phyloP scores from a whole-genome alignment of 1,139 yeast species.

The Suhomyces bolitotheri region DNA sequence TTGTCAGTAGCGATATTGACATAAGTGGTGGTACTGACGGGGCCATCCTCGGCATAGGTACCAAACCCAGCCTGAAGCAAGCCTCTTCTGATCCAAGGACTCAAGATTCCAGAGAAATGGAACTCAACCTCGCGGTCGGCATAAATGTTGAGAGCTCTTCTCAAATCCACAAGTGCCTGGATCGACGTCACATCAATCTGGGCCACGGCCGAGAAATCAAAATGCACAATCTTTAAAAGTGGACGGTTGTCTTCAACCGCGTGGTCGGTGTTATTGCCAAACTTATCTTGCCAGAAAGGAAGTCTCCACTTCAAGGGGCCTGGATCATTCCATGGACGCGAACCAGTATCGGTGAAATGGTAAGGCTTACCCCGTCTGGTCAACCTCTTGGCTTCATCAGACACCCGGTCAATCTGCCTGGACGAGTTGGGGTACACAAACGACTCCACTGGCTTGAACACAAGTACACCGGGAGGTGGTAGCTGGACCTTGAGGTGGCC shows the following conservation, averaged over 20 bases:
- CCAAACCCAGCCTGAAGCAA: constrained; percentile 82
- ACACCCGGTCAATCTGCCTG: constrained; percentile 64
- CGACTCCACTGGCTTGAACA: constrained; percentile 79
- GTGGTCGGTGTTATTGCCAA: constrained; percentile 16
- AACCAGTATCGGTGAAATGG: constrained; percentile 51
- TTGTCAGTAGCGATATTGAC: constrained; percentile 39
- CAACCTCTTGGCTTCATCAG: constrained; percentile 62
- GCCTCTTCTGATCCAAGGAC: constrained; percentile 85
- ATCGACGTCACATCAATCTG: constrained; percentile 78
- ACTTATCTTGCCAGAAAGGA: constrained; percentile 30
- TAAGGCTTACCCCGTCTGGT: constrained; percentile 64
- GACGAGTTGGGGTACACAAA: constrained; percentile 83
- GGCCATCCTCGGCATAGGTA: constrained; percentile 46
- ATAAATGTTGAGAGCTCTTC: constrained; percentile 69
- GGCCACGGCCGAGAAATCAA: constrained; percentile 78
- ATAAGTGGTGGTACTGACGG: constrained; percentile 41
- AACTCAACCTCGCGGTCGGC: constrained; percentile 85
- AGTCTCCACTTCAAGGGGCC: constrained; percentile 57
- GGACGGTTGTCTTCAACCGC: constrained; percentile 58
- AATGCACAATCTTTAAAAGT: constrained; percentile 63
- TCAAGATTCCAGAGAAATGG: constrained; percentile 82
- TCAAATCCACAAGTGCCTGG: constrained; percentile 74
- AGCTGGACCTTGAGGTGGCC: constrained; percentile 57
- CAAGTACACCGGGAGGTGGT: constrained; percentile 91
- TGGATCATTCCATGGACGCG: constrained; percentile 91